phyloP scores from a whole-genome alignment of 2,329 filamentous ascomycete species.

The Ustilaginoidea virens region DNA sequence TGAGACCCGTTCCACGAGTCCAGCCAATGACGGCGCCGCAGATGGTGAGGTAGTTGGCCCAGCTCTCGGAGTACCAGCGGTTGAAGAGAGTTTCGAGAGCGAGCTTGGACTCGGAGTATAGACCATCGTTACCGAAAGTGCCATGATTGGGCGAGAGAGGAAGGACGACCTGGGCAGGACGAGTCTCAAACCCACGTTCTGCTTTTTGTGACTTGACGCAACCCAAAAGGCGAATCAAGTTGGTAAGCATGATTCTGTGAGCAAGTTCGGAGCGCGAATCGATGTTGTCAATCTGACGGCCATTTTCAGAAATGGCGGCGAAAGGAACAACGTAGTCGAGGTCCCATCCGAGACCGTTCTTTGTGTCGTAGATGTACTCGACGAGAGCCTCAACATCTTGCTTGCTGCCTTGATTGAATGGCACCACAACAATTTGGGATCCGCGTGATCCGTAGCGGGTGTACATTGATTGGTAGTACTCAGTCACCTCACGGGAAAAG shows the following conservation, averaged over 20 bases:
- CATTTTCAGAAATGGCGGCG: conserved; percentile 93
- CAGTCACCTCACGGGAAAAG: conserved; percentile 92
- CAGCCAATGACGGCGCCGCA: conserved; percentile 97
- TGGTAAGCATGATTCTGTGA: conserved; percentile 98
- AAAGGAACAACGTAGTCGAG: conserved; percentile 93
- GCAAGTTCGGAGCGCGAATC: conserved; percentile 97
- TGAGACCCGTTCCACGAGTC: conserved; percentile 95
- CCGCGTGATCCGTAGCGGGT: conserved; percentile 83
- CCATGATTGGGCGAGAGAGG: conserved; percentile 96
- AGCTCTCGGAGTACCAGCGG: conserved; percentile 94
- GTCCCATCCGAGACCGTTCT: conserved; percentile 96
- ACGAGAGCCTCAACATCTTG: conserved; percentile 91
- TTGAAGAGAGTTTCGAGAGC: conserved; percentile 96
- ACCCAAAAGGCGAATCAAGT: conserved; percentile 81
- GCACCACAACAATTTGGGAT: conserved; percentile 92
- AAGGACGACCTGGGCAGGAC: conserved; percentile 89
- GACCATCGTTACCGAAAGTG: conserved; percentile 92
- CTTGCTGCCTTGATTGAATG: conserved; percentile 98
- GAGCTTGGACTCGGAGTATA: conserved; percentile 97
- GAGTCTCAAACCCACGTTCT: conserved; percentile 77
- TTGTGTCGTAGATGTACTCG: conserved; percentile 91
- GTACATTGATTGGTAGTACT: conserved; percentile 99
- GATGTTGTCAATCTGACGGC: conserved; percentile 89
- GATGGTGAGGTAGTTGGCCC: conserved; percentile 94
- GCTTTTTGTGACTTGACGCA: conserved; percentile 84